Base-by-base conservation (phyloP, 129 eudicot species). In the Scalesia atractyloides region DNA sequence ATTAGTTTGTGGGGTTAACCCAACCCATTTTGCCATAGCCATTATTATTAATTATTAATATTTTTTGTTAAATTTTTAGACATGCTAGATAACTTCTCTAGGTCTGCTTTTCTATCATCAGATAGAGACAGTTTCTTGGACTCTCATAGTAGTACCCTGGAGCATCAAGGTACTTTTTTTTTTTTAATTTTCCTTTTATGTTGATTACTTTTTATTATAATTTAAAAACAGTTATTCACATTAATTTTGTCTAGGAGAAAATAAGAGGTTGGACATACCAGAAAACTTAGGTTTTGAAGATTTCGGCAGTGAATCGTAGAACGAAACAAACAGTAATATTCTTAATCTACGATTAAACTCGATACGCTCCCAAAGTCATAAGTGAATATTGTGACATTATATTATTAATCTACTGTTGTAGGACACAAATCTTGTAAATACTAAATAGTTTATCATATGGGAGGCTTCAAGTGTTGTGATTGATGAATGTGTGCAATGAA, bases 181-280 rank as follows among this genome's bases (percentile, higher is more conserved):
- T 68, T 0, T 0, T 50, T 50, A 36, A 34, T 15, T 15, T n/a
- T 57, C 13, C 70, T 76, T 69, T 18, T 15, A 0, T 20, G 18
- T 54, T 62, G 57, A 5, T 30, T 11, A 6, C 58, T 50, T 76
- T 26, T 37, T 19, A 1, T 14, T 3, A 64, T 20, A 15, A 24
- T 43, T 61, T 16, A 46, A 47, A 24, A 52, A 17, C 14, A 9
- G 5, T 64, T 76, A 61, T 72, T 68, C 64, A 30, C 54, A 63
- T 56, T 18, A 4, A 9, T 20, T 15, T 61, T 65, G 65, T 59
- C 13, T 79, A 92, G 97, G 91, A 60, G 86, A 82, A 61, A 66
- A 75, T 33, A 80, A 82, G 82, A 86, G 86, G 89, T 73, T 91
- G 86, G 86, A 82, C 76, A 76, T 77, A 69, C 77, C 88, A 24